Conservation (phyloP, 305 asterid genomes). For the Ilex paraguariensis region DNA sequence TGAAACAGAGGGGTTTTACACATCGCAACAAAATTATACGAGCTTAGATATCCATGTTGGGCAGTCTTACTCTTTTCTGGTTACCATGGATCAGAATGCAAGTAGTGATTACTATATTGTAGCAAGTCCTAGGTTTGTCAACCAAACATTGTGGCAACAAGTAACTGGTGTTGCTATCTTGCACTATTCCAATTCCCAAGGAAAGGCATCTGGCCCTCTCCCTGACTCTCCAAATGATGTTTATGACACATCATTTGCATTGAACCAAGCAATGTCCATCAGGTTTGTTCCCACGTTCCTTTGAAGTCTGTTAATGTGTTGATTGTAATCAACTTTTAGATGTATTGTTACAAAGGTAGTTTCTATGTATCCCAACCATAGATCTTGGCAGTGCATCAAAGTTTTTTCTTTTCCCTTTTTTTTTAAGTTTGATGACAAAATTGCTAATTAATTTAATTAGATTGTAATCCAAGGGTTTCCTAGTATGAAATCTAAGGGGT, state of each 20-base stretch:
- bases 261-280: slow-evolving; percentile 87
- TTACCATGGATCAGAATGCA: slow-evolving; percentile 92
- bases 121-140: slow-evolving; percentile 92
- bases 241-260: slow-evolving; percentile 50
- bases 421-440: no score
- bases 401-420: no score
- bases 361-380: no score
- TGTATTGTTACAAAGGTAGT: no score
- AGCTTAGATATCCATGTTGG: slow-evolving; percentile 91
- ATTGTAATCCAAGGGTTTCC: no score
- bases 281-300: slow-evolving; percentile 37
- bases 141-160: slow-evolving; percentile 72
- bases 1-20: slow-evolving; percentile 90
- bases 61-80: slow-evolving; percentile 76
- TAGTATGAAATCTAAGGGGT: no score
- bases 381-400: no score
- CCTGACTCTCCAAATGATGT: slow-evolving; percentile 85
- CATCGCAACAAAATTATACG: slow-evolving; percentile 72
- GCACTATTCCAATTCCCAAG: slow-evolving; percentile 85
- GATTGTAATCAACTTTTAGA: no score
- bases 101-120: slow-evolving; percentile 93
- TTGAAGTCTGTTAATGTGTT: no score
- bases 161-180: slow-evolving; percentile 91
- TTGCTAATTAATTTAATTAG: no score
- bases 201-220: slow-evolving; percentile 67